phyloP scores from a whole-genome alignment of 139 green algal genomes.

The Chlamydomonas sp. region DNA sequence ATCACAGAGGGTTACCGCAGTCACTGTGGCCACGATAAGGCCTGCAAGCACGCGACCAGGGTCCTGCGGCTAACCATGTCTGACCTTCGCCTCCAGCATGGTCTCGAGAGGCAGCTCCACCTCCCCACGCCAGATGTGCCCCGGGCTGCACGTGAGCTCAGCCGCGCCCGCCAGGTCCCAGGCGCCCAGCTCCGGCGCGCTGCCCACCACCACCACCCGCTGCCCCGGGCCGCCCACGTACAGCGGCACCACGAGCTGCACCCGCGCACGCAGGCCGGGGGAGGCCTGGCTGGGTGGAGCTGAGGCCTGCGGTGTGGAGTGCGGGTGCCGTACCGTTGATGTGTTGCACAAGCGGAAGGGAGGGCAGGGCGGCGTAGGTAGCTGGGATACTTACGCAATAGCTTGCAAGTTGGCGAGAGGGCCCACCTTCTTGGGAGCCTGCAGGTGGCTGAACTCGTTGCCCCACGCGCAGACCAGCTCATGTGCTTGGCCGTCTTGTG shows the following conservation, averaged over 20 bases:
- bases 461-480: conserved; percentile 26
- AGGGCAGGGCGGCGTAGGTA: not conserved
- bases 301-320: not conserved
- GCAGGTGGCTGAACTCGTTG: conserved; percentile 19
- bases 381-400: not conserved
- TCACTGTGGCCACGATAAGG: not conserved
- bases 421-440: not conserved
- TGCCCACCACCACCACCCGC: conserved; percentile 34
- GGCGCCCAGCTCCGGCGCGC: conserved; percentile 12
- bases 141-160: conserved; percentile 31
- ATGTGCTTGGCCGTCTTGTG: not conserved
- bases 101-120: conserved; percentile 31
- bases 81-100: conserved; percentile 35
- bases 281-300: not conserved
- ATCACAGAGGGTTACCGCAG: not conserved
- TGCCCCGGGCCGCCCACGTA: conserved; percentile 27
- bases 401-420: not conserved
- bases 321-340: not conserved
- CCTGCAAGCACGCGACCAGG: not conserved
- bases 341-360: not conserved
- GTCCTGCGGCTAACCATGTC: not conserved
- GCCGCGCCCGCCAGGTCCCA: conserved; percentile 30
- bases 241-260: conserved; percentile 36
- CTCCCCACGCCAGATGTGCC: conserved; percentile 35
- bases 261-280: conserved; percentile 11